A percentile compares a stretch with the other conserved stretches of the same genome.
Conservation (phyloP, 164 flowering plant genomes). For the Magnolia changhungtana region DNA sequence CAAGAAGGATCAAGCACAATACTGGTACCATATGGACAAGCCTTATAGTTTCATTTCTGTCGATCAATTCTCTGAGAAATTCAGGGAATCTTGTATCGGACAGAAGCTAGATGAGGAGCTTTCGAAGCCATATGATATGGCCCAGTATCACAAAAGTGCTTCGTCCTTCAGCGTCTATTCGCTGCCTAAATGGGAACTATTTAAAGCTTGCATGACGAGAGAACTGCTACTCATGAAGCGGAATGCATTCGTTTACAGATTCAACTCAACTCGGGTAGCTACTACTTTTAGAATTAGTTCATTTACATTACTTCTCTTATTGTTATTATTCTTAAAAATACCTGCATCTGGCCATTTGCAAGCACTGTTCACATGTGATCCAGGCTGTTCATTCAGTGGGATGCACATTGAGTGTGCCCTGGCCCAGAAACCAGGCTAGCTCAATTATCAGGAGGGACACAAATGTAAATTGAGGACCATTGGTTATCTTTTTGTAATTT, state of each 20-base stretch:
- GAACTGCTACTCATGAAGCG: slow-evolving; percentile 60
- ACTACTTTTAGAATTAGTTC: neutral
- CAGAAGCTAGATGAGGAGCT: slow-evolving; percentile 39
- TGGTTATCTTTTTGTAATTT: no score
- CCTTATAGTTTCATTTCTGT: slow-evolving; percentile 49
- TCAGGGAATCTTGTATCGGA: slow-evolving; percentile 37
- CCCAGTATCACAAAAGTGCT: slow-evolving; percentile 36
- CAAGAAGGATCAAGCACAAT: slow-evolving; percentile 60
- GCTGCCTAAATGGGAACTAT: slow-evolving; percentile 44
- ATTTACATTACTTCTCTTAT: no score
- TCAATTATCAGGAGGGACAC: no score
- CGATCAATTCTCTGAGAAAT: slow-evolving; percentile 31
- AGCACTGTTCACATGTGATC: no score
- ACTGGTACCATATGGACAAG: slow-evolving; percentile 36
- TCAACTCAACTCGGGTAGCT: slow-evolving; percentile 37
- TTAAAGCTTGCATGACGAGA: slow-evolving; percentile 54
- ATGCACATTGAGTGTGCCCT: no score
- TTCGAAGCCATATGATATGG: slow-evolving; percentile 30
- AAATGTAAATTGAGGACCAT: no score
- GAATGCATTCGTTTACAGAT: slow-evolving; percentile 55
- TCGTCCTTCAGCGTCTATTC: slow-evolving; percentile 39
- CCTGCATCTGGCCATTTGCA: no score
- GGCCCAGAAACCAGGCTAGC: no score
- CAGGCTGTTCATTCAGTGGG: no score
- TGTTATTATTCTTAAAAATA: no score